Conservation (phyloP, 495 filamentous ascomycete species). For the Aspergillus hancockii region DNA sequence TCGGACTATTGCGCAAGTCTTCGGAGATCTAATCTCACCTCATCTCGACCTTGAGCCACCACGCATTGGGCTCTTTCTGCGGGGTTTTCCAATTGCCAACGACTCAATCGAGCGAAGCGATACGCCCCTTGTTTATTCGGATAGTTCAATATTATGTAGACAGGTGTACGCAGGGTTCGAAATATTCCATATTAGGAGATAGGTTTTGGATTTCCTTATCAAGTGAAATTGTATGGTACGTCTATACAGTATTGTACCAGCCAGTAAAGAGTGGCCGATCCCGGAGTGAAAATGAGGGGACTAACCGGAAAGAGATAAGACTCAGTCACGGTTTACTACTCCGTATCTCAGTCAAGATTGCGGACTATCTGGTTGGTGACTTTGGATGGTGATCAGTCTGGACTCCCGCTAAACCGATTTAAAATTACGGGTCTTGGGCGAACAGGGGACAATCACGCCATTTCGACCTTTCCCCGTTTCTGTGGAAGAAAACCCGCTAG, state of each 20-base stretch:
- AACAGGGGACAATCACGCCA: conserved; percentile 9
- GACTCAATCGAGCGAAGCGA: too few species aligned
- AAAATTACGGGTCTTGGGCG: background rate
- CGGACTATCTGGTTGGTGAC: background rate
- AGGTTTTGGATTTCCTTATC: background rate
- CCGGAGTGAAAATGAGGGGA: conserved; percentile 2
- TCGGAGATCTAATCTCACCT: background rate
- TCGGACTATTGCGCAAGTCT: background rate
- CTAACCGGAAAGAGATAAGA: background rate
- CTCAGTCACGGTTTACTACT: background rate
- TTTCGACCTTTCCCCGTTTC: background rate
- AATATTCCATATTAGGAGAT: too few species aligned
- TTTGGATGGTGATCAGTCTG: background rate
- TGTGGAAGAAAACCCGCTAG: too few species aligned
- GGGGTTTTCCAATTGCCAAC: too few species aligned
- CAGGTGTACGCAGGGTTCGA: background rate
- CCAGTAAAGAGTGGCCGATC: conserved; percentile 15
- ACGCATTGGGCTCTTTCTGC: background rate
- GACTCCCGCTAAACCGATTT: background rate
- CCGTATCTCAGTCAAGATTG: background rate
- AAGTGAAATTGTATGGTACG: background rate
- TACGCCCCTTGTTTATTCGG: too few species aligned
- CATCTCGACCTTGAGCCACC: background rate
- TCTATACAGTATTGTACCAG: background rate
- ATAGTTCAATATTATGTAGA: too few species aligned